Percentiles rank a stretch among this genome's conserved stretches.
These are phyloP conservation scores for Nakataea oryzae DNA, from an alignment of 2,329 filamentous ascomycete genomes.

Conservation along the genomic window DNA sequence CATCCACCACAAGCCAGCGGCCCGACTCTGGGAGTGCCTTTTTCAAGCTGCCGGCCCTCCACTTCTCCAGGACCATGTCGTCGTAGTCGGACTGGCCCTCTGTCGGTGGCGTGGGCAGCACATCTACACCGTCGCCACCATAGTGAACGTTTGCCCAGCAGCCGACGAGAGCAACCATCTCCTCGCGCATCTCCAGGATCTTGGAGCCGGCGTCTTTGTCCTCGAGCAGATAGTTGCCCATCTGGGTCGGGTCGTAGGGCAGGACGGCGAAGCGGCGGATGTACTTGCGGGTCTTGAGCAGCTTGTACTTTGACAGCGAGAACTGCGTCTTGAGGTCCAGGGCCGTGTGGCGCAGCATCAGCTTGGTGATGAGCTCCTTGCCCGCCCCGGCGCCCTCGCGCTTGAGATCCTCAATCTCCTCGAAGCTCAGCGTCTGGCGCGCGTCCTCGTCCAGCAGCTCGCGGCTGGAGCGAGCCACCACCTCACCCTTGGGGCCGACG, in stretches of 20 bases:
- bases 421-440: conserved; percentile 67
- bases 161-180: conserved; percentile 68
- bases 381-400: conserved; percentile 68
- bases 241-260: conserved; percentile 67
- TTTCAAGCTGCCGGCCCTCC: not conserved
- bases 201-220: conserved; percentile 65
- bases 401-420: conserved; percentile 65
- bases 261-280: conserved; percentile 77
- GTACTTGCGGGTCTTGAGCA: conserved; percentile 91
- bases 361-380: conserved; percentile 83
- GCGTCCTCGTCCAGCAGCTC: conserved; percentile 51
- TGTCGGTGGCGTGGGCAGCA: not conserved
- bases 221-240: conserved; percentile 67
- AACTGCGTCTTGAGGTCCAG: conserved; percentile 92
- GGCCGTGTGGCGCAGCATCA: conserved; percentile 79
- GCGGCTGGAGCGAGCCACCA: conserved; percentile 44
- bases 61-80: not conserved
- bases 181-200: conserved; percentile 78
- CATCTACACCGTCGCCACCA: conserved; percentile 24
- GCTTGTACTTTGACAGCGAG: conserved; percentile 88
- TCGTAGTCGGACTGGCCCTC: not conserved
- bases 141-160: conserved; percentile 90
- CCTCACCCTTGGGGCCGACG: conserved; percentile 33
- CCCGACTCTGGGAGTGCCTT: conserved; percentile 15
- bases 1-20: conserved; percentile 75